A percentile compares a stretch with the other conserved stretches of the same genome.
These are phyloP conservation scores for Serendipita indica DNA, from an alignment of 768 basidiomycete genomes.

Conservation along the genomic window DNA sequence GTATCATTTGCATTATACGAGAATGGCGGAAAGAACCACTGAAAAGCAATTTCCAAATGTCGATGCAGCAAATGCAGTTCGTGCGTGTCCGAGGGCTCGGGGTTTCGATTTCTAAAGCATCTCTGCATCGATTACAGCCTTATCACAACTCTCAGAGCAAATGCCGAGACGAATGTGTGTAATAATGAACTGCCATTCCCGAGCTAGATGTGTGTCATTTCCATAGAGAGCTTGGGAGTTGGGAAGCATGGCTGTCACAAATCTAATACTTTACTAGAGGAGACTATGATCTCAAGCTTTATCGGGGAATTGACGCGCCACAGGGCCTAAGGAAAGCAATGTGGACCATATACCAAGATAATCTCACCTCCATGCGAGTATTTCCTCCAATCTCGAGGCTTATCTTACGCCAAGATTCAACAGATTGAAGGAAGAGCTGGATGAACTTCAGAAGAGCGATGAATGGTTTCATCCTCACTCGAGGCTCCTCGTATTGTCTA, in stretches of 20 bases:
- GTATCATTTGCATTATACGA: too few species aligned
- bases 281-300: not conserved
- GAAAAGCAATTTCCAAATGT: too few species aligned
- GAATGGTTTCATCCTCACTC: constrained; percentile 19
- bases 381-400: too few species aligned
- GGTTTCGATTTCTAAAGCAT: not conserved
- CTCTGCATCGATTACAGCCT: not conserved
- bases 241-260: not conserved
- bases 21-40: too few species aligned
- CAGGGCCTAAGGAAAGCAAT: not conserved
- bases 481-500: constrained; percentile 12
- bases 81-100: not conserved
- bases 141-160: not conserved
- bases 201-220: not conserved
- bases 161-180: not conserved
- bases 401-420: not conserved
- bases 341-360: not conserved
- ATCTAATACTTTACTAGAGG: not conserved
- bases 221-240: not conserved
- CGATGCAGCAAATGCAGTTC: not conserved
- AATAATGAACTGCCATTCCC: not conserved
- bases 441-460: constrained; percentile 14
- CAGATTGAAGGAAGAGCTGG: constrained; percentile 12
- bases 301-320: not conserved
- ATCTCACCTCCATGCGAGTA: not conserved